phyloP scores from a whole-genome alignment of 305 asterid species.

The Plantago lanceolata region DNA sequence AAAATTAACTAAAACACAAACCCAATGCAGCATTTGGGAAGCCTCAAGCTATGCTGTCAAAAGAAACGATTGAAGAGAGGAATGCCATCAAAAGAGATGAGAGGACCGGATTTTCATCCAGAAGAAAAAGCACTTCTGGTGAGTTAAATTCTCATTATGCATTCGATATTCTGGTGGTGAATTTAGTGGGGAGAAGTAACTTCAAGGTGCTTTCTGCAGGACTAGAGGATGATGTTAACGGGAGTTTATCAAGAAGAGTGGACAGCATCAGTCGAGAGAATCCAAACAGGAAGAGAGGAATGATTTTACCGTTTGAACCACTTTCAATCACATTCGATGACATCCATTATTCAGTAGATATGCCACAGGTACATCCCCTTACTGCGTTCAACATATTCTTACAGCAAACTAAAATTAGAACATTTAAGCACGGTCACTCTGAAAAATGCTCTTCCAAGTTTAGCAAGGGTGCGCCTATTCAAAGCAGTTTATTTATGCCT shows the following conservation, averaged over 20 bases:
- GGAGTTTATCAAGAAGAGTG: slow-evolving; percentile 48
- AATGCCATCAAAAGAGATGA: slow-evolving; percentile 37
- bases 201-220: slow-evolving; percentile 23
- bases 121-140: slow-evolving; percentile 27
- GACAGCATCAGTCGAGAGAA: slow-evolving; percentile 40
- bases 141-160: not conserved
- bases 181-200: not conserved
- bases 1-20: not conserved
- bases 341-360: slow-evolving; percentile 76
- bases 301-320: slow-evolving; percentile 87
- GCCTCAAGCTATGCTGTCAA: slow-evolving; percentile 54
- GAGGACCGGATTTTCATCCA: slow-evolving; percentile 33
- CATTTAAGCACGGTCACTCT: not conserved
- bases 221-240: slow-evolving; percentile 32
- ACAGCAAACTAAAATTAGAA: too few relatives aligned
- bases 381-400: too few relatives aligned
- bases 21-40: slow-evolving; percentile 72
- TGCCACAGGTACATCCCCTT: slow-evolving; percentile 62
- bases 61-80: slow-evolving; percentile 47
- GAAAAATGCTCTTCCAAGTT: not conserved
- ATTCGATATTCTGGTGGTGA: not conserved
- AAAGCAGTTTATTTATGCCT: not conserved
- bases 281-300: slow-evolving; percentile 61
- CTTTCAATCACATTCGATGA: slow-evolving; percentile 81
- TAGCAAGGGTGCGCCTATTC: not conserved